Percentiles rank a stretch among this genome's conserved stretches.
These are phyloP conservation scores for Phytophthora tentaculata DNA, from an alignment of 352 stramenopile species.

Conservation along the genomic window DNA sequence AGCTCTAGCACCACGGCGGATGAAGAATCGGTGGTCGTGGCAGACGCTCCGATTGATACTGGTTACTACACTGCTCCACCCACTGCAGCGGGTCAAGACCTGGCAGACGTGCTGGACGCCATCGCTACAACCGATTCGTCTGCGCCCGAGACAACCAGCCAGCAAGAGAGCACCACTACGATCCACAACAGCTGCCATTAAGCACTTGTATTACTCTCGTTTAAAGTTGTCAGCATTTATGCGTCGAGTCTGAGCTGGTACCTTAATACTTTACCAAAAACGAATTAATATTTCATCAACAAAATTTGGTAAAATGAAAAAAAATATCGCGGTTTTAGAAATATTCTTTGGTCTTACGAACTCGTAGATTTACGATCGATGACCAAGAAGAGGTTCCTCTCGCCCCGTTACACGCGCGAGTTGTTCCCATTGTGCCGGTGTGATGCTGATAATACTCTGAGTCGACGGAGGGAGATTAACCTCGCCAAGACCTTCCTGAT, in stretches of 20 bases:
- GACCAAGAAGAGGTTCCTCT: constrained; percentile 69
- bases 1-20: background rate
- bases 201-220: background rate
- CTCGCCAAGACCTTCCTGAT: constrained; percentile 62
- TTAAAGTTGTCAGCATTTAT: too few relatives aligned
- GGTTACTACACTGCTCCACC: constrained; percentile 24
- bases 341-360: constrained; percentile 22
- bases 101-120: constrained; percentile 18
- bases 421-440: constrained; percentile 71
- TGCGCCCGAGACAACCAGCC: too few relatives aligned
- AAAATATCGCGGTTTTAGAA: constrained; percentile 19
- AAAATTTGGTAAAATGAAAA: background rate
- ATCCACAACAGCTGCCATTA: constrained; percentile 24
- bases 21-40: constrained; percentile 5
- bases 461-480: constrained; percentile 58
- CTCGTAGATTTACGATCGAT: constrained; percentile 59
- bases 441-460: constrained; percentile 87
- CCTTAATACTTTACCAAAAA: background rate
- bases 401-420: constrained; percentile 46
- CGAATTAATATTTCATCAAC: background rate
- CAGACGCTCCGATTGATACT: constrained; percentile 11
- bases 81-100: constrained; percentile 12
- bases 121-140: constrained; percentile 6
- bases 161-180: background rate
- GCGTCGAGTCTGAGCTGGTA: background rate